Evolutionary conservation across 176 grass and related monocot species (phyloP), one percentile per base, ranked within the genome.

Genomic region (Eleusine indica): DNA sequence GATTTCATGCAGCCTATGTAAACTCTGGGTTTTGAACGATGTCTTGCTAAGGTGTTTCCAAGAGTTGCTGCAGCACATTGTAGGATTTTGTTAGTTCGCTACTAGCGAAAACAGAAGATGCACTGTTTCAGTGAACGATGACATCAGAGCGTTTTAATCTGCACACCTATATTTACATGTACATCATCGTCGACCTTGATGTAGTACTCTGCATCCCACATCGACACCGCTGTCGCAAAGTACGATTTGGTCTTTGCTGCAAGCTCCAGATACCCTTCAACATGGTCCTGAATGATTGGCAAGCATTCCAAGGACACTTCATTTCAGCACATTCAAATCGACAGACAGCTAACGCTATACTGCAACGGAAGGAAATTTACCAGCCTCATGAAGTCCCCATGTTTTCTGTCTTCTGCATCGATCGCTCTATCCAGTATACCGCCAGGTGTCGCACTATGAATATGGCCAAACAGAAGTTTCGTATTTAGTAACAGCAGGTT

Each of bases 1-100:
- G 93, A 91, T 74, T 98, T 98, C 96, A 98, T 98, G 88, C 96
- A 98, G 16, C 96, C 96, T 3, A 95, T 83, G 54, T 98, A 98
- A 38, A 91, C 69, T 68, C 93, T 83, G 68, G 96, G 92, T 77
- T 91, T 98, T 0, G 93, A 91, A 3, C 88, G 86, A 70, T 98
- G 92, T 29, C 80, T 92, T 58, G 82, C 71, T 10, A 98, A 53
- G 41, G 83, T 91, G 47, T 88, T 76, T 80, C 89, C 87, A 90
- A 98, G 96, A 68, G 93, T 98, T 70, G 91, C 96, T 98, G 88
- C 80, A 88, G 44, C 13, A 19, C 13, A 19, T 25, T 12, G 21
- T 6, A 62, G 9, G 66, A 78, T 32, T 11, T 72, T 4, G 63
- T 74, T 32, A 83, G 10, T 14, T 42, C 16, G 3, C 4, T 25